A percentile compares a stretch with the other conserved stretches of the same genome.
These are phyloP conservation scores for Beta corolliflora DNA, from an alignment of 179 eudicot genomes.

Conservation along the genomic window DNA sequence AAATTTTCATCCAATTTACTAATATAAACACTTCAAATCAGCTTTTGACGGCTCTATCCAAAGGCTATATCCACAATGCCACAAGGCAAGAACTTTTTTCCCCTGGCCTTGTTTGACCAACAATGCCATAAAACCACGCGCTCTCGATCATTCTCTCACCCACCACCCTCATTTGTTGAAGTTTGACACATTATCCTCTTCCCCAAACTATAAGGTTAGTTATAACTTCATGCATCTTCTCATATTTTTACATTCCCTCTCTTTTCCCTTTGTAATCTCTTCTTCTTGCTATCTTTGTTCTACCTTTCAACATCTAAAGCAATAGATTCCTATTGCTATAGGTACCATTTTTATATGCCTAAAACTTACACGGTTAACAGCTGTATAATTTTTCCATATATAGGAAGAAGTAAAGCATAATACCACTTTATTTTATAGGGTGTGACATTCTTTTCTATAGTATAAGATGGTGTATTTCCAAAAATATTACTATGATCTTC, in stretches of 20 bases:
- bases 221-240: constrained; percentile 6
- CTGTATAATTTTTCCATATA: constrained; percentile 7
- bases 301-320: not conserved
- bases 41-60: no score
- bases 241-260: not conserved
- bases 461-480: constrained; percentile 54
- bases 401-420: not conserved
- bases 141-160: not conserved
- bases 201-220: not conserved
- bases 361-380: not conserved
- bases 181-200: constrained; percentile 22
- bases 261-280: not conserved
- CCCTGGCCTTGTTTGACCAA: not conserved
- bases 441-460: not conserved
- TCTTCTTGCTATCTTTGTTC: not conserved
- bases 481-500: constrained; percentile 36
- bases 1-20: no score
- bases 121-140: not conserved
- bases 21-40: no score
- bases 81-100: constrained; percentile 11
- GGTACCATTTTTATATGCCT: not conserved
- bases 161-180: constrained; percentile 13
- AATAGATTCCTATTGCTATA: not conserved
- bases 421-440: not conserved
- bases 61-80: not conserved